Percentiles rank a stretch among this genome's conserved stretches.
phyloP scores from a whole-genome alignment of 2,329 filamentous ascomycete species.

The Epicoccum sorghinum region DNA sequence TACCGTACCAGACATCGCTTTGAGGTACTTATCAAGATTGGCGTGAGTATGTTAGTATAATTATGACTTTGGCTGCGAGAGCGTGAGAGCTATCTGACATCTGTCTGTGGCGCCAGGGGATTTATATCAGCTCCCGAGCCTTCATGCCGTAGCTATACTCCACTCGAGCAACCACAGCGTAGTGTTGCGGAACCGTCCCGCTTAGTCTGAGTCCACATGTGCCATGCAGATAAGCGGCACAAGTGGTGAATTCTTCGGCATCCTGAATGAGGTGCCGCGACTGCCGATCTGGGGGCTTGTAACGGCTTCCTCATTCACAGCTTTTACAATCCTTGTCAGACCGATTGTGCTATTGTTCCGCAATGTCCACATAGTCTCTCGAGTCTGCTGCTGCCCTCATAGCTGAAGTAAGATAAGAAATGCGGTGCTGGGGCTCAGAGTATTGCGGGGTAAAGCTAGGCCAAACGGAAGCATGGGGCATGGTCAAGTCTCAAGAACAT shows the following conservation, averaged over 20 bases:
- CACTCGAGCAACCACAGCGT: neutral
- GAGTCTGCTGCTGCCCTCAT: no score
- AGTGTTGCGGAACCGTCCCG: neutral
- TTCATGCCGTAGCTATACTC: neutral
- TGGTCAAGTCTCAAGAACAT: neutral
- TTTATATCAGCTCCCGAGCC: no score
- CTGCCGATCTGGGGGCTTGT: neutral
- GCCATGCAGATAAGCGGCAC: neutral
- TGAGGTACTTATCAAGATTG: no score
- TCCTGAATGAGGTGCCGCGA: neutral
- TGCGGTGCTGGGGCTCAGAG: neutral
- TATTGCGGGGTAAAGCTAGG: constrained; percentile 6
- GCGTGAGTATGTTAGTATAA: neutral
- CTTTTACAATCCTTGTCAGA: neutral
- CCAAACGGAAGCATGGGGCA: neutral
- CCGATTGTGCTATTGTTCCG: no score
- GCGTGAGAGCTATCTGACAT: no score
- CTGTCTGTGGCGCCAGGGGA: no score
- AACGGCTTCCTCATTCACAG: neutral
- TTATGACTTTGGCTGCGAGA: neutral
- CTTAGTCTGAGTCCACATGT: neutral
- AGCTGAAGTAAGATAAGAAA: no score
- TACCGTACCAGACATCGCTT: constrained; percentile 4
- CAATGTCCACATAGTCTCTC: no score
- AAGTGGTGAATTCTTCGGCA: neutral